Base-by-base conservation (phyloP, 2,329 filamentous ascomycete genomes). In the Aspergillus sclerotialis region DNA sequence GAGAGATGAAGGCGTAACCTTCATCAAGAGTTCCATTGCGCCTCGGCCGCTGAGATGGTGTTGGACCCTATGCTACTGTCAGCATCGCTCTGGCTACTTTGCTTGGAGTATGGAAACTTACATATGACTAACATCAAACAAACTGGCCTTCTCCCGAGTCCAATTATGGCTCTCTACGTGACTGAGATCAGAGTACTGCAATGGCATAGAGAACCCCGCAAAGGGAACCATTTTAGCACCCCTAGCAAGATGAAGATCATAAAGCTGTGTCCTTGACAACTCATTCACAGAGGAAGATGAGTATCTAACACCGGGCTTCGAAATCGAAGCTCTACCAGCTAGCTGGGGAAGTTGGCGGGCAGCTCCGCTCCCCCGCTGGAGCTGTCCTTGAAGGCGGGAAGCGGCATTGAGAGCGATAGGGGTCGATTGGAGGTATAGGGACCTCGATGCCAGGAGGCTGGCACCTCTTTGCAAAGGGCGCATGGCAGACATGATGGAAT, bases 41-140 rank as follows among this genome's bases (percentile, higher is more conserved):
- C 84, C 84, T 5, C 86, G 78, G 0, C 92, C 92, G 33, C 77
- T 77, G 57, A 98, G 79, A 46, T 80, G 75, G 61, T 94, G 88
- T 67, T 94, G 89, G 35, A 81, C 75, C 75, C 74, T 78, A 50
- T 39, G 30, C 30, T n/a, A n/a, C n/a, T n/a, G n/a, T n/a, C n/a
- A n/a, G n/a, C n/a, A n/a, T n/a, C n/a, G n/a, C n/a, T n/a, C n/a
- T n/a, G n/a, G n/a, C 18, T 23, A 14, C 3, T 7, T 18, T 7
- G 7, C 15, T n/a, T 3, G 14, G 5, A 9, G 11, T 17, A n/a
- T 11, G 18, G 11, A 7, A 13, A 55, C 64, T 43, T 82, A 88
- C 90, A 96, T 96, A 68, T 96, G 92, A 59, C 83, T 83, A 35
- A 96, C 92, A 63, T 98, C 92, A 56, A 98, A 98, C 44, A 98